These are phyloP conservation scores for Thuidium tamariscinum DNA, from an alignment of 225 moss, liverwort and hornwort species.

Conservation along the genomic window DNA sequence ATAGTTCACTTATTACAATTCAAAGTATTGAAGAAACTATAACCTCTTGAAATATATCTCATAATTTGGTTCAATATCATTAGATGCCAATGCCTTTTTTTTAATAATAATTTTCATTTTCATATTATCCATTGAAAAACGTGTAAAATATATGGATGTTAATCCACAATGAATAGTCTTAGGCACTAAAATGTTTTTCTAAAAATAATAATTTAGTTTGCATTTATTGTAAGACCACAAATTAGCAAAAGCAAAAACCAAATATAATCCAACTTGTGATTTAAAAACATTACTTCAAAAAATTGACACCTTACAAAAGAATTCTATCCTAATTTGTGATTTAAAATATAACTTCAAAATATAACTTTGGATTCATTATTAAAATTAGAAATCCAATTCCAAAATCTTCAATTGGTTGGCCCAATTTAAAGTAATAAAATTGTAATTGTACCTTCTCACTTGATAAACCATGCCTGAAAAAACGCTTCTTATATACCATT, in stretches of 20 bases:
- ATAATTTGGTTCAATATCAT: neutral
- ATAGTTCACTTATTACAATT: neutral
- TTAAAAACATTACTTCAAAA: neutral
- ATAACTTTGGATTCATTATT: accelerated
- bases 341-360: neutral
- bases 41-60: accelerated
- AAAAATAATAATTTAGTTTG: neutral
- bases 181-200: neutral
- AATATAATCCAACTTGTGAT: neutral
- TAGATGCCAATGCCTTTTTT: neutral
- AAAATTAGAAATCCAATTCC: neutral
- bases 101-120: accelerated
- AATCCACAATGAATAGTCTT: neutral
- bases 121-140: no score
- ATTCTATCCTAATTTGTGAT: neutral
- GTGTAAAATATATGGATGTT: neutral
- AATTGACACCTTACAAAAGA: no score
- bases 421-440: neutral
- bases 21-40: accelerated
- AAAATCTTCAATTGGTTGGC: neutral
- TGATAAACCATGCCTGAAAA: neutral
- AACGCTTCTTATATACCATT: accelerated
- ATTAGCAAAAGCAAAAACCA: neutral
- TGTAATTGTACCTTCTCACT: neutral
- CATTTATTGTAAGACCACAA: neutral